Base-by-base conservation (phyloP, 2,329 filamentous ascomycete species). In the Triangularia setosa region DNA sequence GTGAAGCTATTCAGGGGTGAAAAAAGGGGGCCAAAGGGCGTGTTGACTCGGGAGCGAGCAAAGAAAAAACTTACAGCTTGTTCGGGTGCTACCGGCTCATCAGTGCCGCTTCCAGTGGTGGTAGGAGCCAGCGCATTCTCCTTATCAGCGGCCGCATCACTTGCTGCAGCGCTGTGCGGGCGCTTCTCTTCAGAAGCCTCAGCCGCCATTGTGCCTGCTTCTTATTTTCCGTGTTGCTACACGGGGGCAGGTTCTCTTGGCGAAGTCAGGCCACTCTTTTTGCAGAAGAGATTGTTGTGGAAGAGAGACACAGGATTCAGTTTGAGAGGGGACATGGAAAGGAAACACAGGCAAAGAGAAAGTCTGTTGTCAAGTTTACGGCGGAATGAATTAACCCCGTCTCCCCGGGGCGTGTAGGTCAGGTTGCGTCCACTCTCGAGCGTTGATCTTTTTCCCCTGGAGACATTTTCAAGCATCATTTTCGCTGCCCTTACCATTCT, bases 161-260 rank as follows among this genome's bases (percentile, higher is more conserved):
- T 52, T 21, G 25, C 58, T 35, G 35, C 33, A 53, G 63, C 63
- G 52, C 52, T 64, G 27, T 55, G 14, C 12, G 63, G 59, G 21
- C 40, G 63, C 59, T 64, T 64, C 59, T 64, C 63, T 61, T 52
- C 59, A 55, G 59, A 59, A 57, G 54, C 11, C 28, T 62, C 63
- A 12, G 30, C 25, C 16, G 44, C 61, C 11, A 58, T 54, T 40
- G 52, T 44, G 25, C 18, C 33, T 33, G 56, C 27, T 28, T 35
- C n/a, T n/a, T n/a, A n/a, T n/a, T 48, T 52, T 35, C 23, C 61
- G 27, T 40, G 55, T 28, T 16, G 52, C 16, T 28, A 14, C 9
- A 48, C 23, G 30, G 33, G 52, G 33, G 33, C 24, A 44, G 59
- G 59, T 48, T 35, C 33, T 59, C 18, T 59, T 48, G n/a, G 57